Conservation (phyloP, 2,329 filamentous ascomycete species). For the Bipolaris gigantea region DNA sequence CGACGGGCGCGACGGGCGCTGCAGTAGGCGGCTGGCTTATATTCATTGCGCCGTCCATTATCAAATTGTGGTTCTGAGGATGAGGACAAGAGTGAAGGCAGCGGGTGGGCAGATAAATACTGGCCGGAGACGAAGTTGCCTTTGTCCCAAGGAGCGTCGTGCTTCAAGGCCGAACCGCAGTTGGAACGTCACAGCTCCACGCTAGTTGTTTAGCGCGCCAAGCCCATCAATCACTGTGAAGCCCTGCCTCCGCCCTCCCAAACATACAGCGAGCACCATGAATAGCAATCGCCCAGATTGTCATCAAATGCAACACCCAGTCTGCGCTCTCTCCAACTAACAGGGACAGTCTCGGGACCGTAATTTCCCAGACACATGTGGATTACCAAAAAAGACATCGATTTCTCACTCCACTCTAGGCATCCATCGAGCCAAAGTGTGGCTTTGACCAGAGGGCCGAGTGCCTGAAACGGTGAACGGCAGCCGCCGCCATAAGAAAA, state of each 20-base stretch:
- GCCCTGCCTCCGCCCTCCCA: constrained; percentile 8
- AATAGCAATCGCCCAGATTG: background rate
- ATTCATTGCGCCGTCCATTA: constrained; percentile 30
- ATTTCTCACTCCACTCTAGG: background rate
- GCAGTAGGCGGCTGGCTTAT: constrained; percentile 18
- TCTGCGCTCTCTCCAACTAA: background rate
- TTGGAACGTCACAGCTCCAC: constrained; percentile 21
- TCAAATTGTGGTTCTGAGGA: background rate
- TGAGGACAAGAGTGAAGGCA: constrained; percentile 27
- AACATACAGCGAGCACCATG: constrained; percentile 11
- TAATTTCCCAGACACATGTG: background rate
- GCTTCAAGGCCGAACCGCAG: constrained; percentile 5
- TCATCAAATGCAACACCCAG: background rate
- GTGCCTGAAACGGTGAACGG: background rate
- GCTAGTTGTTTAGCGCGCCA: constrained; percentile 11
- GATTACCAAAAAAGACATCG: background rate
- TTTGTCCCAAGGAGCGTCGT: constrained; percentile 7
- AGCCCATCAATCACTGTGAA: constrained; percentile 4
- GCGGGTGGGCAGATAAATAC: constrained; percentile 32
- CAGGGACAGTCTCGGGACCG: background rate
- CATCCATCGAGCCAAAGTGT: background rate
- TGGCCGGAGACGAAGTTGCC: constrained; percentile 12
- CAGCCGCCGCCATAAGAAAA: background rate
- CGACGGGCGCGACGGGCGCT: constrained; percentile 31
- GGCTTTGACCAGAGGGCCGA: background rate